Evolutionary conservation across 2,329 filamentous ascomycete genomes (phyloP).

Genomic region (Fusarium pseudonygamai): DNA sequence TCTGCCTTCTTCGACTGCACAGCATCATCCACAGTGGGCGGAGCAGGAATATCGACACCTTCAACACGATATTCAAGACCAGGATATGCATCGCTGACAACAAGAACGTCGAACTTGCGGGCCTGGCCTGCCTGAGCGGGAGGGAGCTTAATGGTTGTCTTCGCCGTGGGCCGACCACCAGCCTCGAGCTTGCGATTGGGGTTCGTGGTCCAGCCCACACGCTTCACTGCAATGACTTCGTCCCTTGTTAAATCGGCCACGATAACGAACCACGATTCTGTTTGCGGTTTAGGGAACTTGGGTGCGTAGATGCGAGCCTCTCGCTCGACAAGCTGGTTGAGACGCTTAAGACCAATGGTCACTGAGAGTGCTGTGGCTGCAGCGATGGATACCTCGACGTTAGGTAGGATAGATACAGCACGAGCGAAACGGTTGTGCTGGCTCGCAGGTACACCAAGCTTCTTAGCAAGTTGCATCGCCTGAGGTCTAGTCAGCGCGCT

Average conservation of each 20-base stretch:
- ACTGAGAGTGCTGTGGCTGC: conserved; percentile 71
- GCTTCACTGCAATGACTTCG: conserved; percentile 86
- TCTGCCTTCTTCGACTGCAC: conserved; percentile 53
- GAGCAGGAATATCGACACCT: conserved; percentile 62
- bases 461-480: conserved; percentile 56
- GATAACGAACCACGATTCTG: conserved; percentile 90
- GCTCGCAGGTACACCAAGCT: conserved; percentile 59
- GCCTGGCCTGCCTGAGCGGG: conserved; percentile 54
- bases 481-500: conserved; percentile 49
- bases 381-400: conserved; percentile 69
- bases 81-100: conserved; percentile 89
- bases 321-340: conserved; percentile 71
- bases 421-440: conserved; percentile 63
- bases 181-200: conserved; percentile 47
- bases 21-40: conserved; percentile 60
- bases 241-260: conserved; percentile 73
- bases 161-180: conserved; percentile 61
- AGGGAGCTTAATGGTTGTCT: conserved; percentile 69
- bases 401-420: conserved; percentile 73
- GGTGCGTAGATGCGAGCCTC: conserved; percentile 86
- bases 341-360: conserved; percentile 69
- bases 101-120: conserved; percentile 75
- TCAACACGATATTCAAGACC: conserved; percentile 69
- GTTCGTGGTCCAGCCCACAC: conserved; percentile 74
- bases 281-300: conserved; percentile 91